Conservation (phyloP, 78 protist species). For the Salpingoeca rosetta region DNA sequence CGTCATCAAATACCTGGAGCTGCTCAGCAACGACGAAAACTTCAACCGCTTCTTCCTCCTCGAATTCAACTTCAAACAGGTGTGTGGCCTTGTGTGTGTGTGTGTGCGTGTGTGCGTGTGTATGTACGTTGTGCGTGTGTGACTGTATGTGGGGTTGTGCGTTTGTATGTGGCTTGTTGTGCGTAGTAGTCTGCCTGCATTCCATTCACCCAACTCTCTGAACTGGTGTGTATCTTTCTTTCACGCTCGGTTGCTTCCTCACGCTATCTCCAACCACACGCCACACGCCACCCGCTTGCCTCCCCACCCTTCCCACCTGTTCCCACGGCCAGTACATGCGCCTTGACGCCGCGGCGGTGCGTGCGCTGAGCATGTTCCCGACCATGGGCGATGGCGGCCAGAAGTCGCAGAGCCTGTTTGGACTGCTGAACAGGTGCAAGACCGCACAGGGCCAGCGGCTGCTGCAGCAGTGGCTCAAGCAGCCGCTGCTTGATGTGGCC, state of each 20-base stretch:
- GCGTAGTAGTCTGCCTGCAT: no score
- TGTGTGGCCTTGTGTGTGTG: background rate
- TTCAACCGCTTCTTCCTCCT: background rate
- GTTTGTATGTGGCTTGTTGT: no score
- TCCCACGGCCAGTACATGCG: slow-evolving; percentile 63
- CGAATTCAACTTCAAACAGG: background rate
- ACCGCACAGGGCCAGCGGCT: slow-evolving; percentile 80
- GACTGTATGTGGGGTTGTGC: no score
- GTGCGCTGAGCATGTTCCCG: slow-evolving; percentile 65
- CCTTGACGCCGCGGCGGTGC: slow-evolving; percentile 71
- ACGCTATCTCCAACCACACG: no score
- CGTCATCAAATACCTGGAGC: slow-evolving; percentile 52
- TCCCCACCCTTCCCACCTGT: background rate
- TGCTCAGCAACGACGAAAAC: slow-evolving; percentile 14
- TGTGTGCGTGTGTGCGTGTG: no score
- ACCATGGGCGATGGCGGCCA: background rate
- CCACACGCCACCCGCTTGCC: no score
- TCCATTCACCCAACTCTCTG: no score
- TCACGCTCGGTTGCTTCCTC: no score
- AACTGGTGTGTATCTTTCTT: no score
- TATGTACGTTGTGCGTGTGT: no score
- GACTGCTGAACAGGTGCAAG: slow-evolving; percentile 68
- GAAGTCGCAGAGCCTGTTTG: slow-evolving; percentile 22
- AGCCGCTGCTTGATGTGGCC: slow-evolving; percentile 52
- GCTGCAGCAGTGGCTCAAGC: slow-evolving; percentile 77